Evolutionary conservation across 2,329 filamentous ascomycete species (phyloP).

Genomic region (Chaetomiaceae sp.): DNA sequence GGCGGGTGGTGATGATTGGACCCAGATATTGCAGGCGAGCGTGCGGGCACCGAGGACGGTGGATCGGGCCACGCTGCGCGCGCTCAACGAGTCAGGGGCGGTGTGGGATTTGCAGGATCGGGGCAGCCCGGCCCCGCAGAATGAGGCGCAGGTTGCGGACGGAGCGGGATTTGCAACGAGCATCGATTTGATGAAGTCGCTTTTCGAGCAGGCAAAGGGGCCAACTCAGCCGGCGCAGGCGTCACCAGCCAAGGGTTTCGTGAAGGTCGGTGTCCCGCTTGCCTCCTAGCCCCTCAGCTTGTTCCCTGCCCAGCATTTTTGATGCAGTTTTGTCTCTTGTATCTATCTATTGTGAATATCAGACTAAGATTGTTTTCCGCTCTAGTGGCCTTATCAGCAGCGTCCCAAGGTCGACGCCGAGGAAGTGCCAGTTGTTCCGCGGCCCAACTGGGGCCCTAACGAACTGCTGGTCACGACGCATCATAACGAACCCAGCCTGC

Average conservation of each 20-base stretch:
- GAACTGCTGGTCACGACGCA: constrained; percentile 56
- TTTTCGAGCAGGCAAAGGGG: constrained; percentile 69
- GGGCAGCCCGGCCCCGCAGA: constrained; percentile 28
- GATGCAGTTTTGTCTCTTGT: constrained; percentile 10
- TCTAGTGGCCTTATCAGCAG: constrained; percentile 83
- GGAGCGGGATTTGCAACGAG: constrained; percentile 72
- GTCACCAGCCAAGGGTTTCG: constrained; percentile 60
- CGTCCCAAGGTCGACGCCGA: constrained; percentile 62
- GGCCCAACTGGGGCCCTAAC: constrained; percentile 66
- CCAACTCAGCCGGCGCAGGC: constrained; percentile 49
- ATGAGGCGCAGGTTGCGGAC: constrained; percentile 35
- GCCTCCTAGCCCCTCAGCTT: constrained; percentile 28
- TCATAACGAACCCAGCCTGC: constrained; percentile 26
- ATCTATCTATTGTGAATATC: constrained; percentile 25
- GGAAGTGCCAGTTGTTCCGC: constrained; percentile 64
- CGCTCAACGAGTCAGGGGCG: constrained; percentile 54
- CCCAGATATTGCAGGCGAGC: constrained; percentile 86
- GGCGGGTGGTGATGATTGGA: constrained; percentile 76
- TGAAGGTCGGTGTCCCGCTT: constrained; percentile 71
- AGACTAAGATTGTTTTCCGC: constrained; percentile 41
- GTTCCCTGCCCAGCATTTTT: constrained; percentile 1
- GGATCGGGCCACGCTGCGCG: constrained; percentile 66
- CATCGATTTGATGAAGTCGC: constrained; percentile 93
- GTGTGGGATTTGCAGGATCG: constrained; percentile 38
- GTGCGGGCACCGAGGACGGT: constrained; percentile 94